Evolutionary conservation across 495 filamentous ascomycete genomes (phyloP).

Genomic region (Daldinia vernicosa): DNA sequence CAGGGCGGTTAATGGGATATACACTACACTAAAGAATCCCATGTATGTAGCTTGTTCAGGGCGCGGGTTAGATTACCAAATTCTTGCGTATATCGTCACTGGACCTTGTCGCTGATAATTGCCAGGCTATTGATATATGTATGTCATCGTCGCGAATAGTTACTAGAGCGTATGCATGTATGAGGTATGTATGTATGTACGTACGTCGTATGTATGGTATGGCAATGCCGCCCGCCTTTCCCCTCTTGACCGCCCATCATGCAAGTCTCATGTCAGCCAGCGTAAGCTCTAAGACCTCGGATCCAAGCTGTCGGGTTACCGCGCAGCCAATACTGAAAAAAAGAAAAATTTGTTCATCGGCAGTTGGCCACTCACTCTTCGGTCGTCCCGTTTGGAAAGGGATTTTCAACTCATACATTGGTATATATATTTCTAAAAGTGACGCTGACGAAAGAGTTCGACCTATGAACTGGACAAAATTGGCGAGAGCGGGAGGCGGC

Average conservation of each 20-base stretch:
- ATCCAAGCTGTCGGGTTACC: constrained; percentile 37
- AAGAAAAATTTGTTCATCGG: constrained; percentile 29
- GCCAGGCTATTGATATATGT: constrained; percentile 17
- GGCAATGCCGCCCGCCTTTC: background rate
- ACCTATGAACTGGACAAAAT: background rate
- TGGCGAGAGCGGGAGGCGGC: background rate
- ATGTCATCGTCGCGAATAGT: constrained; percentile 20
- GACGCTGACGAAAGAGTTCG: background rate
- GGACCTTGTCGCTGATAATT: constrained; percentile 8
- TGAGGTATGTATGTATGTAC: background rate
- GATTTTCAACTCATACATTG: constrained; percentile 1
- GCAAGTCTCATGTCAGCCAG: constrained; percentile 29
- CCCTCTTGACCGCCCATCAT: constrained; percentile 31
- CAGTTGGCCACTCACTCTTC: constrained; percentile 11
- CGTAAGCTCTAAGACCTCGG: constrained; percentile 39
- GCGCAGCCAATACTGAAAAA: constrained; percentile 20
- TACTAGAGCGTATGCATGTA: background rate
- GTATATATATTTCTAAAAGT: too few species aligned
- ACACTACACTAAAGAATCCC: too few species aligned
- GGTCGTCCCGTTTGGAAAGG: background rate
- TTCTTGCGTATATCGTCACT: constrained; percentile 7
- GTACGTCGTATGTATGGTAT: background rate
- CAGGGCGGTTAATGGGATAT: too few species aligned
- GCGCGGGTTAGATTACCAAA: constrained; percentile 11
- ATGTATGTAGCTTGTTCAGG: background rate